Conservation (phyloP, 2,329 filamentous ascomycete species). For the Aspergillus novofumigatus region DNA sequence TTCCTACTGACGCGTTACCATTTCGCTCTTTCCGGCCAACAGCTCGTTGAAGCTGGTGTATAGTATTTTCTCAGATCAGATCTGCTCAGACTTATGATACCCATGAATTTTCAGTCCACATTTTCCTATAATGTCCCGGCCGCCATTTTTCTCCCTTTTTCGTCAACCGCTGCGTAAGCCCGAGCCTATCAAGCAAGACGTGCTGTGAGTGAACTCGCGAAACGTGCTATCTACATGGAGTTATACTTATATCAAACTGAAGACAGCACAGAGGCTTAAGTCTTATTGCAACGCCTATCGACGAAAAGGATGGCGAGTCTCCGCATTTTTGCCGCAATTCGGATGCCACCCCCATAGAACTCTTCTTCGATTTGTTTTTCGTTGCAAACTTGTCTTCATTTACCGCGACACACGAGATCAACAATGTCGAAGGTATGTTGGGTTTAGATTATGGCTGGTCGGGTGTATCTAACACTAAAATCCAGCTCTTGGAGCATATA, state of each 20-base stretch:
- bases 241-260: conserved; percentile 1
- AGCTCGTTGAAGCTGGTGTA: not conserved
- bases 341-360: conserved; percentile 53
- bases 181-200: conserved; percentile 8
- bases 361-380: conserved; percentile 60
- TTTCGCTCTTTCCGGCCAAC: conserved; percentile 10
- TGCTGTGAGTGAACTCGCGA: conserved; percentile 19
- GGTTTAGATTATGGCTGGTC: no score
- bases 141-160: conserved; percentile 29
- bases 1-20: not conserved
- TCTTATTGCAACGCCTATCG: conserved; percentile 35
- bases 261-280: conserved; percentile 20
- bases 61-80: not conserved
- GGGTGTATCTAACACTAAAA: conserved; percentile 11
- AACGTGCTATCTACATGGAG: not conserved
- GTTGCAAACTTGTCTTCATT: conserved; percentile 64
- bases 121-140: conserved; percentile 24
- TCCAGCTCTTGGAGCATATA: conserved; percentile 42
- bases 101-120: conserved; percentile 4
- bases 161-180: conserved; percentile 20
- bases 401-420: conserved; percentile 53
- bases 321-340: conserved; percentile 39
- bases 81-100: conserved; percentile 11
- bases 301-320: conserved; percentile 17
- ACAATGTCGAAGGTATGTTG: conserved; percentile 40